Evolutionary conservation across 2,329 filamentous ascomycete genomes (phyloP).

Genomic region (Colletotrichum sp.): DNA sequence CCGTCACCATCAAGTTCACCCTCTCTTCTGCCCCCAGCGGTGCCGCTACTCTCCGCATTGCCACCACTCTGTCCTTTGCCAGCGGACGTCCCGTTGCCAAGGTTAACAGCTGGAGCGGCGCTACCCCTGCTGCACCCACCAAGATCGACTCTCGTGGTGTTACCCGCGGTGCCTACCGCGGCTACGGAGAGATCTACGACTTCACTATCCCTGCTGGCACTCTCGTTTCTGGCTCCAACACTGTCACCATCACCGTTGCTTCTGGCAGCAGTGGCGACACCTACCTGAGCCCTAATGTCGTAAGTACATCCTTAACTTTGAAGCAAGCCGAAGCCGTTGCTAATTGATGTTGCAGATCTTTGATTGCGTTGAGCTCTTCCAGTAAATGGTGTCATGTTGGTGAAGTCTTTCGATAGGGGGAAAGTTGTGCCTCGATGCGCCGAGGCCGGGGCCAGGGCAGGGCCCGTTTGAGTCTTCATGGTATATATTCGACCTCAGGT

Average conservation of each 20-base stretch:
- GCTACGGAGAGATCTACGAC: conserved; percentile 68
- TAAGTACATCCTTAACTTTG: conserved; percentile 21
- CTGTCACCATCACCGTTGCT: conserved; percentile 63
- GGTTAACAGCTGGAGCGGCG: conserved; percentile 60
- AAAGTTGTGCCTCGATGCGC: background rate
- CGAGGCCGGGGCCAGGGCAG: background rate
- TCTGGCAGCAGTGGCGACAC: conserved; percentile 62
- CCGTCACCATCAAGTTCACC: conserved; percentile 65
- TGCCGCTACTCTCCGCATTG: conserved; percentile 66
- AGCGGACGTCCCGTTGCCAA: conserved; percentile 61
- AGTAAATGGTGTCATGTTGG: background rate
- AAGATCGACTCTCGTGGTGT: conserved; percentile 71
- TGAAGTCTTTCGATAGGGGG: background rate
- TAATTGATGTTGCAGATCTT: conserved; percentile 10
- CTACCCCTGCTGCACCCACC: conserved; percentile 57
- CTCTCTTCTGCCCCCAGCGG: conserved; percentile 51
- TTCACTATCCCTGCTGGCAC: conserved; percentile 64
- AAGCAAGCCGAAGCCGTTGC: background rate
- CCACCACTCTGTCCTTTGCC: conserved; percentile 67
- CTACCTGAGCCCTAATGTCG: conserved; percentile 64
- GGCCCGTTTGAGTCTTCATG: background rate
- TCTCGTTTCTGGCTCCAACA: conserved; percentile 65
- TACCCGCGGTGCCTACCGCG: conserved; percentile 69
- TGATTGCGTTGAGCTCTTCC: conserved; percentile 22
- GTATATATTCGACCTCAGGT: conserved; percentile 7